Conservation (phyloP, 2,329 filamentous ascomycete genomes). For the Eutypa lata region DNA sequence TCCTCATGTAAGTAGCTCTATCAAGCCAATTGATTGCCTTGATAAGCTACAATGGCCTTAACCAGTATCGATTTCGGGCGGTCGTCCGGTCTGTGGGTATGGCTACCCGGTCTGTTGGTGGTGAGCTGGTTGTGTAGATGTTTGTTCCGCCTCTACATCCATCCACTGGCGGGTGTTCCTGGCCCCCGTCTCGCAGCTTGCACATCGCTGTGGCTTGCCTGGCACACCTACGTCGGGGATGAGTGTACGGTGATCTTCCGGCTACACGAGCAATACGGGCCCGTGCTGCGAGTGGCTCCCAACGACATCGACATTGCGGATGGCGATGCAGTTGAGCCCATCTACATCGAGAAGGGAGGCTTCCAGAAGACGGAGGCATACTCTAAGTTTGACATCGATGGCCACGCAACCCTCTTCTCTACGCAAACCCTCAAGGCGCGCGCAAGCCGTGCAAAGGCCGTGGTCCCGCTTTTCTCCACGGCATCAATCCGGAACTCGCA, state of each 20-base stretch:
- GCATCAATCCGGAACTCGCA: slow-evolving; percentile 33
- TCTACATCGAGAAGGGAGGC: slow-evolving; percentile 50
- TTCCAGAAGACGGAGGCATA: slow-evolving; percentile 52
- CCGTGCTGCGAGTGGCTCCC: slow-evolving; percentile 34
- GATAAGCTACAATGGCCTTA: slow-evolving; percentile 4
- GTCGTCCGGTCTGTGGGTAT: slow-evolving; percentile 1
- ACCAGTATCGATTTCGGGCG: slow-evolving; percentile 1
- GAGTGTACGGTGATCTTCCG: slow-evolving; percentile 24
- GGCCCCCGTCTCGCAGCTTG: slow-evolving; percentile 21
- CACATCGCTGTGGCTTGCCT: slow-evolving; percentile 30
- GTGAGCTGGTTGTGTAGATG: slow-evolving; percentile 5
- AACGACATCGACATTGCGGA: slow-evolving; percentile 40
- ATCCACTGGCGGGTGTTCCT: slow-evolving; percentile 9
- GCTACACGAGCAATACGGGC: slow-evolving; percentile 32
- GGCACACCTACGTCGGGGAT: slow-evolving; percentile 30
- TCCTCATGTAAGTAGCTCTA: slow-evolving; percentile 1
- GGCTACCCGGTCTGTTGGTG: slow-evolving; percentile 10
- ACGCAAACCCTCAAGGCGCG: slow-evolving; percentile 38
- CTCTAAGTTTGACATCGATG: slow-evolving; percentile 55
- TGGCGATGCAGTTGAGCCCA: slow-evolving; percentile 41
- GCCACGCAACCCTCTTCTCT: slow-evolving; percentile 52
- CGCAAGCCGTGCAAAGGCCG: slow-evolving; percentile 44
- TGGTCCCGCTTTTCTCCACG: slow-evolving; percentile 46
- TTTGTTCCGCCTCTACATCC: slow-evolving; percentile 7
- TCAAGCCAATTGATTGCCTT: not conserved